phyloP scores from a whole-genome alignment of 495 filamentous ascomycete species.

The Neurospora intermedia region DNA sequence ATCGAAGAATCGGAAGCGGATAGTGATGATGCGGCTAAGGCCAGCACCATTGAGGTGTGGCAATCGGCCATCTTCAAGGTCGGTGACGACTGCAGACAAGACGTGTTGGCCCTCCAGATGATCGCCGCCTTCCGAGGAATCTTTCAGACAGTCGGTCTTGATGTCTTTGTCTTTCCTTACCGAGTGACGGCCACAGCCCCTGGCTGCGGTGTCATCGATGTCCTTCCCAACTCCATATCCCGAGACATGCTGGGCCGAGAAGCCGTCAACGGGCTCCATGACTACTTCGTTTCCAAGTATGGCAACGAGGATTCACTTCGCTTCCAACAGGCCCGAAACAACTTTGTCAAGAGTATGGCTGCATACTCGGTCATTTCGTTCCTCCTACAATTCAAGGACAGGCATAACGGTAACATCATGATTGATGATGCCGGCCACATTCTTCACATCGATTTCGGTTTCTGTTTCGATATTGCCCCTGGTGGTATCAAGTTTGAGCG shows the following conservation, averaged over 20 bases:
- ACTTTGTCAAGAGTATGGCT: constrained; percentile 99
- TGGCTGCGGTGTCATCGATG: constrained; percentile 96
- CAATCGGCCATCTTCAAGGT: constrained; percentile 99
- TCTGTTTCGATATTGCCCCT: constrained; percentile 98
- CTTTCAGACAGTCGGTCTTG: constrained; percentile 84
- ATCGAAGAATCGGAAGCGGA: constrained; percentile 24
- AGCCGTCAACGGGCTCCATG: constrained; percentile 93
- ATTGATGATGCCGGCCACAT: constrained; percentile 94
- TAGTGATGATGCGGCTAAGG: constrained; percentile 20
- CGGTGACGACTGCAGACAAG: constrained; percentile 95
- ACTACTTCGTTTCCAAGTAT: constrained; percentile 96
- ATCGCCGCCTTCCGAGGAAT: constrained; percentile 95
- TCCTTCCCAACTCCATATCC: constrained; percentile 93
- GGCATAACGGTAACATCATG: constrained; percentile 99
- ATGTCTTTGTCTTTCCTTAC: constrained; percentile 96
- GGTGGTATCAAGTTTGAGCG: constrained; percentile 95
- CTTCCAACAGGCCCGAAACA: constrained; percentile 91
- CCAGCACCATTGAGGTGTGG: constrained; percentile 78
- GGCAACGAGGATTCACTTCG: constrained; percentile 86
- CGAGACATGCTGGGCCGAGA: constrained; percentile 98
- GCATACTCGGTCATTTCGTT: constrained; percentile 99
- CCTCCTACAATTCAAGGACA: constrained; percentile 95
- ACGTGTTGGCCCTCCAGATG: constrained; percentile 94
- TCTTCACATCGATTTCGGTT: constrained; percentile 98
- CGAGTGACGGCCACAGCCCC: constrained; percentile 97